These are phyloP conservation scores for Exophiala phaeomuriformis DNA, from an alignment of 2,329 filamentous ascomycete genomes.

Conservation along the genomic window DNA sequence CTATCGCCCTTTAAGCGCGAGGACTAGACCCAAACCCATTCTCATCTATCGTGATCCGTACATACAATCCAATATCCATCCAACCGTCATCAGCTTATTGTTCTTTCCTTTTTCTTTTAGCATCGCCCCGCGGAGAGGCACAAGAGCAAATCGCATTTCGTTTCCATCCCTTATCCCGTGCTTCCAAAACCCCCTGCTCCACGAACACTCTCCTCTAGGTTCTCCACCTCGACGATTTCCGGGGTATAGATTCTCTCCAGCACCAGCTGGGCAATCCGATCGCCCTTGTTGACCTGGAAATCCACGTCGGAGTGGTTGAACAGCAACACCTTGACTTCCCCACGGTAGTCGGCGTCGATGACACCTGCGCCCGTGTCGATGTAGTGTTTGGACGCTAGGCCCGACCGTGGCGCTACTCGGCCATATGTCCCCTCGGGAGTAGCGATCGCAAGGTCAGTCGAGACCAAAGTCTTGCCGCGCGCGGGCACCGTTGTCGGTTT, in stretches of 20 bases:
- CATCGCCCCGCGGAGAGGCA: neutral
- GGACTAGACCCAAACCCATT: too few species aligned
- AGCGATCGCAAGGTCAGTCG: constrained; percentile 85
- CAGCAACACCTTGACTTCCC: constrained; percentile 85
- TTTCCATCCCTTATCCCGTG: constrained; percentile 50
- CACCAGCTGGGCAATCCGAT: constrained; percentile 88
- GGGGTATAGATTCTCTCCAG: constrained; percentile 92
- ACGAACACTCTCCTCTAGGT: constrained; percentile 82
- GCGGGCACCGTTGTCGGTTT: constrained; percentile 68
- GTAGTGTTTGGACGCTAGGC: constrained; percentile 85
- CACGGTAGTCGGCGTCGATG: constrained; percentile 95
- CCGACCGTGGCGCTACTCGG: constrained; percentile 82
- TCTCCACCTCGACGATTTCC: constrained; percentile 78
- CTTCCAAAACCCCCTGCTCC: constrained; percentile 89
- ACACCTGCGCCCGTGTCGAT: constrained; percentile 95
- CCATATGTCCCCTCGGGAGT: constrained; percentile 87
- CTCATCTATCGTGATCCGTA: too few species aligned
- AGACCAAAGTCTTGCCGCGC: constrained; percentile 75
- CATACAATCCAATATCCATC: too few species aligned
- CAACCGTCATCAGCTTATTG: neutral
- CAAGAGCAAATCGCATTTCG: too few species aligned
- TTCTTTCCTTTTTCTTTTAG: neutral
- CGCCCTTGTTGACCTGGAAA: constrained; percentile 74
- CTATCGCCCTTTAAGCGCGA: too few species aligned
- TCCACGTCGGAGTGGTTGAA: constrained; percentile 85